These are phyloP conservation scores for Magnaporthiopsis rhizophila DNA, from an alignment of 2,329 filamentous ascomycete species.

Conservation along the genomic window DNA sequence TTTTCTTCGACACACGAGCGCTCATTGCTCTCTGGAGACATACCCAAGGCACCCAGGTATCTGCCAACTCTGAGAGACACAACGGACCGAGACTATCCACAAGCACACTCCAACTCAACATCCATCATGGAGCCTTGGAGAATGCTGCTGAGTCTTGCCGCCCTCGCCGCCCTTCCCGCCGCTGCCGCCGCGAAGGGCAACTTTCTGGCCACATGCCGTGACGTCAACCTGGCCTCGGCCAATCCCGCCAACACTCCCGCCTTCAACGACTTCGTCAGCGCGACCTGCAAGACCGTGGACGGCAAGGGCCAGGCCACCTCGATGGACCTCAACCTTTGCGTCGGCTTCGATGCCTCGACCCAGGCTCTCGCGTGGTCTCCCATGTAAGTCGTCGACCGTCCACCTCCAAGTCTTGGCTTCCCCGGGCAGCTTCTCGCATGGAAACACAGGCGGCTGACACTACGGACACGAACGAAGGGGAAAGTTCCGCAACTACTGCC, in stretches of 20 bases:
- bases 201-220: background rate
- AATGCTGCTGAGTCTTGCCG: background rate
- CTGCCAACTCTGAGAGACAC: too few species aligned
- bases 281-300: conserved; percentile 3
- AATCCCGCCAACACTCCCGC: background rate
- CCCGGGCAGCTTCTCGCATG: background rate
- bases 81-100: too few species aligned
- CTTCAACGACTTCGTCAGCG: conserved; percentile 8
- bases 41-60: too few species aligned
- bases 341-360: conserved; percentile 12
- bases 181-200: background rate
- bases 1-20: too few species aligned
- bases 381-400: conserved; percentile 9
- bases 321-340: conserved; percentile 15
- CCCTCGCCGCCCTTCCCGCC: background rate
- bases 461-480: conserved; percentile 10
- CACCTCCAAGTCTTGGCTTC: too few species aligned
- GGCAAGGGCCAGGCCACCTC: conserved; percentile 8
- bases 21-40: too few species aligned
- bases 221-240: background rate
- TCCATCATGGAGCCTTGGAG: background rate
- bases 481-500: conserved; percentile 15
- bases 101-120: background rate
- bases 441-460: background rate
- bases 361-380: conserved; percentile 12